Evolutionary conservation across 108 stramenopile species (phyloP).

Genomic region (Aurantiochytrium sp.): DNA sequence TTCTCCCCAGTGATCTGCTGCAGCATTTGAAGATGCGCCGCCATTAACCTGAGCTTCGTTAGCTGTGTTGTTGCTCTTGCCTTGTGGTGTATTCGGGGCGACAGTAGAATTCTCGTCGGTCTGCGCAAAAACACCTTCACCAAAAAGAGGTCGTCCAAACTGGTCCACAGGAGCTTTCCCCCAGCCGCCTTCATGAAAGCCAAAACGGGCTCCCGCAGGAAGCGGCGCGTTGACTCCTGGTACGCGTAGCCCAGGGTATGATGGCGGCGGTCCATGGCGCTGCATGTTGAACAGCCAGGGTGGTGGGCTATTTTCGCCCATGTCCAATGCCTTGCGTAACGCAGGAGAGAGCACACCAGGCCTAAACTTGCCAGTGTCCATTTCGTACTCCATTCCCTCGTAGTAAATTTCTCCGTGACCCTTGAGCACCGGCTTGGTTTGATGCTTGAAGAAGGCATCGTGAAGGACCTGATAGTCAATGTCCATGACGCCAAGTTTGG

Average conservation of each 20-base stretch:
- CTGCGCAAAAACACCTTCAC: conserved; percentile 49
- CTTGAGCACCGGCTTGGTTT: conserved; percentile 75
- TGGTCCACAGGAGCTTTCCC: conserved; percentile 95
- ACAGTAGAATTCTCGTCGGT: too few species aligned
- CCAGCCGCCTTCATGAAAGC: conserved; percentile 91
- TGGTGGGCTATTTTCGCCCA: conserved; percentile 57
- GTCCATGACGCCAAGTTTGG: conserved; percentile 83
- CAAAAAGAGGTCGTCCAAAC: conserved; percentile 79
- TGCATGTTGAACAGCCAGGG: conserved; percentile 99
- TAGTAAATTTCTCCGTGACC: conserved; percentile 83
- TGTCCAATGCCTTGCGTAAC: conserved; percentile 68
- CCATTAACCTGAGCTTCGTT: neutral
- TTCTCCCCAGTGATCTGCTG: conserved; percentile 64
- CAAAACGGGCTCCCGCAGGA: conserved; percentile 76
- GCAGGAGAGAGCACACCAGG: conserved; percentile 56
- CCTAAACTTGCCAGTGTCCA: conserved; percentile 38
- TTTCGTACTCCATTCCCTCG: conserved; percentile 92
- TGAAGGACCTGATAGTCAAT: conserved; percentile 92
- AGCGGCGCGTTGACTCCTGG: conserved; percentile 95
- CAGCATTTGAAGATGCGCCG: neutral
- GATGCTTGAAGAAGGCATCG: conserved; percentile 95
- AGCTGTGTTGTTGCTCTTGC: neutral
- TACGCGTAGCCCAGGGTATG: conserved; percentile 78
- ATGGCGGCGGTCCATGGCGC: conserved; percentile 92
- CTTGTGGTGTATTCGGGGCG: too few species aligned